phyloP scores from a whole-genome alignment of 352 stramenopile species.

The Pythium plurisporium region DNA sequence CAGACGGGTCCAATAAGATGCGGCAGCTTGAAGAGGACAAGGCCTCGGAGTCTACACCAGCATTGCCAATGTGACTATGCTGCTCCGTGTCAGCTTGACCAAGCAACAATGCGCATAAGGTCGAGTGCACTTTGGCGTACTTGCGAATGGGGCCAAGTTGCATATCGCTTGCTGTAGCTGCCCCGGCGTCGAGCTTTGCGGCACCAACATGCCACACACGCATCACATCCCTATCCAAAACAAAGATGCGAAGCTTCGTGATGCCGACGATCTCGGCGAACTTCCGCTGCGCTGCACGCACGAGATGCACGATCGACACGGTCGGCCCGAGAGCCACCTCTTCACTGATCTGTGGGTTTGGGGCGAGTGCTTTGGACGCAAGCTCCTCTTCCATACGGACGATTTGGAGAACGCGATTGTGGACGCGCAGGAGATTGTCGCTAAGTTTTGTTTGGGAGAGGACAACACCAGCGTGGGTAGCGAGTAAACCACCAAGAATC shows the following conservation, averaged over 20 bases:
- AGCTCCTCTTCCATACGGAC: slow-evolving; percentile 43
- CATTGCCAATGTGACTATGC: too few species aligned
- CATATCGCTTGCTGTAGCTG: slow-evolving; percentile 16
- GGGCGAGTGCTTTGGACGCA: slow-evolving; percentile 21
- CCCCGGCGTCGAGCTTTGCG: slow-evolving; percentile 12
- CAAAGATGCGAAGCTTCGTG: slow-evolving; percentile 62
- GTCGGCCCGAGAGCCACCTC: neutral
- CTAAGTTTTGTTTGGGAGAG: slow-evolving; percentile 45
- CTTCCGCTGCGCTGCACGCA: slow-evolving; percentile 46
- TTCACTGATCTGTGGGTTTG: neutral
- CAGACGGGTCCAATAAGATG: slow-evolving; percentile 40
- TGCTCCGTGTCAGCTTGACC: neutral
- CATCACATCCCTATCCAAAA: slow-evolving; percentile 43
- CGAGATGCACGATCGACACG: slow-evolving; percentile 44
- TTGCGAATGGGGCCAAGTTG: slow-evolving; percentile 35
- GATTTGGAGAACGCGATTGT: slow-evolving; percentile 56
- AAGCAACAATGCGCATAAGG: slow-evolving; percentile 45
- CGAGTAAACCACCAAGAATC: slow-evolving; percentile 54
- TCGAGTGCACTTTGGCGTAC: slow-evolving; percentile 60
- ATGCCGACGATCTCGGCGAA: slow-evolving; percentile 55
- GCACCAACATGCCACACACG: slow-evolving; percentile 54
- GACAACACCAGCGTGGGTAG: slow-evolving; percentile 54
- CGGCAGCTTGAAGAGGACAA: slow-evolving; percentile 3
- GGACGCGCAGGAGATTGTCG: slow-evolving; percentile 50
- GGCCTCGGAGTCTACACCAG: too few species aligned